Evolutionary conservation across 495 filamentous ascomycete genomes (phyloP), one percentile per base, ranked within the genome.

Genomic region (Penicillium paradoxum): DNA sequence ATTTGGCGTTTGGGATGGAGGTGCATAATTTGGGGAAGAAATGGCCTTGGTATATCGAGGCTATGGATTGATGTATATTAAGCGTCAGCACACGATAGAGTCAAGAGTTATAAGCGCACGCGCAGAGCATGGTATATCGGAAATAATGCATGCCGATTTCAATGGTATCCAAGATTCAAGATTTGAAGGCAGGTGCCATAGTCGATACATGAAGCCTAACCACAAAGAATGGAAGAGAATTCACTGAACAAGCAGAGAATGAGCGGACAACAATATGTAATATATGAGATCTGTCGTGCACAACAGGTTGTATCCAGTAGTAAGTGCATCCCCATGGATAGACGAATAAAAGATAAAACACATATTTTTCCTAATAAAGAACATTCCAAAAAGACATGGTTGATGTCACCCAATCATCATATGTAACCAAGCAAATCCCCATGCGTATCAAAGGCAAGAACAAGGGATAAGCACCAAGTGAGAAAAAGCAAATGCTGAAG

Each of bases 401-500:
- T 43, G 37, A 45, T 43, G 22, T 25, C 47, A 36, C 53, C 55
- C 36, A 46, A 43, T 57, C 54, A 18, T 60, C 56, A 43, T 60
- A 55, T 58, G 30, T 57, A 53, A 45, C 41, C 43, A 30, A 39
- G 55, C 49, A 63, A 55, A 48, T 41, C 52, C 47, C 56, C 54
- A 56, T 63, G 59, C 56, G 52, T 46, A 66, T 17, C 39, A 57
- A 43, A 53, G 56, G 34, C 34, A 53, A 45, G 32, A 56, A 51
- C 14, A 56, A 56, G 18, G 55, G 55, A 65, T 66, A 66, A 62
- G 60, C 52, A 67, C 56, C 24, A 58, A 63, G 53, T 29, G 53
- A 51, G 49, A 58, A 24, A 56, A 59, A 51, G 50, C 40, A 43
- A 52, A 38, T 57, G 57, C 57, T 59, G 58, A 58, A 33, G 49